A percentile compares a stretch with the other conserved stretches of the same genome.
These are phyloP conservation scores for Teunomyces stri DNA, from an alignment of 805 yeast genomes.

Conservation along the genomic window DNA sequence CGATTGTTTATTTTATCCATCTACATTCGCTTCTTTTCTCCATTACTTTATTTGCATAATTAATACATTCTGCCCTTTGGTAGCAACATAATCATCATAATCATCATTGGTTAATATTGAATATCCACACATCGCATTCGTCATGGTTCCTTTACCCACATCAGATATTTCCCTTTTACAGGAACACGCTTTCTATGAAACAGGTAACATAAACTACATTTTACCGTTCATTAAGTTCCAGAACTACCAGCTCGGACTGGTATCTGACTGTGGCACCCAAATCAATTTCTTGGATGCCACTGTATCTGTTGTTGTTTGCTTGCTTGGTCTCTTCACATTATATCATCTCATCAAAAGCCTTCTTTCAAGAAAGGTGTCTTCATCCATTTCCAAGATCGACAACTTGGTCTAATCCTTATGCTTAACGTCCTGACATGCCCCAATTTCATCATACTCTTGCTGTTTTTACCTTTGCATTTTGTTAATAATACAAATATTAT, in stretches of 20 bases:
- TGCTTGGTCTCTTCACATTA: not conserved
- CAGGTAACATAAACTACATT: constrained; percentile 24
- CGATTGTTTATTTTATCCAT: not conserved
- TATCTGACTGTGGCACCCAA: constrained; percentile 3
- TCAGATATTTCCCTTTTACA: constrained; percentile 15
- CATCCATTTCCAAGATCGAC: not conserved
- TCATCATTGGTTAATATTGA: too few relatives aligned
- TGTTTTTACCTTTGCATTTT: too few relatives aligned
- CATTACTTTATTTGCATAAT: too few relatives aligned
- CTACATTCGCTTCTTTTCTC: constrained; percentile 5
- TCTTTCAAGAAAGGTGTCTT: not conserved
- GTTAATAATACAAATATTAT: too few relatives aligned
- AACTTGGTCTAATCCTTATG: not conserved
- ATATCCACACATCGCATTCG: too few relatives aligned
- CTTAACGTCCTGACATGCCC: not conserved
- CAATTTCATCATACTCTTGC: too few relatives aligned
- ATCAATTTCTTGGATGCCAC: not conserved
- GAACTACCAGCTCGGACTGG: constrained; percentile 14
- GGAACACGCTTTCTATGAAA: constrained; percentile 30
- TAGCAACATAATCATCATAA: too few relatives aligned
- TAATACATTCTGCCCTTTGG: too few relatives aligned
- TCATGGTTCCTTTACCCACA: constrained; percentile 23
- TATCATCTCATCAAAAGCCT: not conserved
- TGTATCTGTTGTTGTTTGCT: not conserved
- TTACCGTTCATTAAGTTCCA: constrained; percentile 22